Evolutionary conservation across 306 rosid species (phyloP).

Genomic region (Fragaria iinumae): DNA sequence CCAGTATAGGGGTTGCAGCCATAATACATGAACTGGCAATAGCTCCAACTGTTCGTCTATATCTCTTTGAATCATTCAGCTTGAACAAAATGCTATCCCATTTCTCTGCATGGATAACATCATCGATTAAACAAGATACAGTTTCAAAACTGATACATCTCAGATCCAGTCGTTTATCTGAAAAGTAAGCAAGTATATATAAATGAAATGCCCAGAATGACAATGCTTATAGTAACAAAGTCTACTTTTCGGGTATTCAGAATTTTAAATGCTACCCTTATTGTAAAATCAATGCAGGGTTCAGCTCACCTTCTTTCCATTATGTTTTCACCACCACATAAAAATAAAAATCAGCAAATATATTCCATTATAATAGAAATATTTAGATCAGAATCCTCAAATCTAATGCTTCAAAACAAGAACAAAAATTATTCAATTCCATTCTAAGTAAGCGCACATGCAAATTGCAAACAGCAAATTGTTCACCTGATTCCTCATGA

Average conservation of each 20-base stretch:
- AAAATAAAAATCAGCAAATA: not conserved
- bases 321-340: not conserved
- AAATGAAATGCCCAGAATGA: not conserved
- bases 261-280: not conserved
- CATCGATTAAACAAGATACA: conserved; percentile 18
- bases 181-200: not conserved
- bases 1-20: conserved; percentile 75
- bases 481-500: conserved; percentile 36
- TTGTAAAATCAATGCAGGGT: not conserved
- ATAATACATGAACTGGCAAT: conserved; percentile 75
- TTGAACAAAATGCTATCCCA: conserved; percentile 69
- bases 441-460: not conserved
- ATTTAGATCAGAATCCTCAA: not conserved
- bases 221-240: not conserved
- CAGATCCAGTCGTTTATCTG: not conserved
- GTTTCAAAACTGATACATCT: not conserved
- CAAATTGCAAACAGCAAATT: not conserved
- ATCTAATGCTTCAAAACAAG: not conserved
- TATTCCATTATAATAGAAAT: not conserved
- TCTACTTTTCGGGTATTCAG: not conserved
- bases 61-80: conserved; percentile 79
- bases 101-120: conserved; percentile 51
- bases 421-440: not conserved
- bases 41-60: conserved; percentile 81
- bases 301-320: not conserved